Evolutionary conservation across 2,329 filamentous ascomycete genomes (phyloP).

Genomic region (Rutstroemia sp.): DNA sequence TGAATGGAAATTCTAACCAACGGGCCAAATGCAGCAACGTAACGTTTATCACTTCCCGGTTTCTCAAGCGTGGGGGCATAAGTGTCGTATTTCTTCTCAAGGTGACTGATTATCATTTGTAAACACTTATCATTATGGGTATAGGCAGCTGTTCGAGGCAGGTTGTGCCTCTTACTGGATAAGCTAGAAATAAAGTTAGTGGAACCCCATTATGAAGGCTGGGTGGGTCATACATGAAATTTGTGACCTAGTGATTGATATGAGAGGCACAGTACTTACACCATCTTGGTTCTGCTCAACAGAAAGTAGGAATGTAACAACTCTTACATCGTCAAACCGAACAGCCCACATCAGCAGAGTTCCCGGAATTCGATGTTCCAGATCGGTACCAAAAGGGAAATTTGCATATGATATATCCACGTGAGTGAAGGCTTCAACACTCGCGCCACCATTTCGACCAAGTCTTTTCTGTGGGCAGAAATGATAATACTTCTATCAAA

Average conservation of each 20-base stretch:
- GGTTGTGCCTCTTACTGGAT: background rate
- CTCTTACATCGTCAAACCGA: background rate
- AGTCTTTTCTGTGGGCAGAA: background rate
- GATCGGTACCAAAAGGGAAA: background rate
- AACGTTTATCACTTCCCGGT: background rate
- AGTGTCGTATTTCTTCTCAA: background rate
- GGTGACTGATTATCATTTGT: background rate
- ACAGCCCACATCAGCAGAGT: constrained; percentile 4
- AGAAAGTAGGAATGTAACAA: background rate
- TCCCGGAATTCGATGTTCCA: background rate
- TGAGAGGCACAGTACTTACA: background rate
- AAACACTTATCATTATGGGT: background rate
- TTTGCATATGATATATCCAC: background rate
- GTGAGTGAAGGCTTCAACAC: background rate
- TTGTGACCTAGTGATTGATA: background rate
- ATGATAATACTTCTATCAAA: background rate
- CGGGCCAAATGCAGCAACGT: background rate
- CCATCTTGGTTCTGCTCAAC: background rate
- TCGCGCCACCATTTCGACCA: constrained; percentile 1
- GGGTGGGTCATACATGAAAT: too few relatives aligned
- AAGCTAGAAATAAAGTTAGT: background rate
- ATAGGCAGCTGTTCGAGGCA: background rate
- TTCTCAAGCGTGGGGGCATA: background rate
- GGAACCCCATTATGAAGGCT: too few relatives aligned
- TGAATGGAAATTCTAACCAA: background rate